Conservation (phyloP, 371 early-diverging fungal species). For the Lichtheimia ramosa region DNA sequence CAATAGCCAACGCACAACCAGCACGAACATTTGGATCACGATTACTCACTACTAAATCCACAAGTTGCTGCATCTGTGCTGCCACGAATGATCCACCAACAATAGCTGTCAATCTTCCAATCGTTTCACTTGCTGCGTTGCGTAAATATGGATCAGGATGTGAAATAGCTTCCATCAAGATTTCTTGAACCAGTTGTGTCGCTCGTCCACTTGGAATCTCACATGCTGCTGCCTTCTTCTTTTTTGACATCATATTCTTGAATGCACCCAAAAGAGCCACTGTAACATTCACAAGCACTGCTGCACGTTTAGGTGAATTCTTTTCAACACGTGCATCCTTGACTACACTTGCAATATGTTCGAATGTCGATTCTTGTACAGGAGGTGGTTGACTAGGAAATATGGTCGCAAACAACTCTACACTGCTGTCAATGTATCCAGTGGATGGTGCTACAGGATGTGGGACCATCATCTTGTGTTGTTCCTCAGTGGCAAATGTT, state of each 20-base stretch:
- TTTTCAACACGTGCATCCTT: constrained; percentile 67
- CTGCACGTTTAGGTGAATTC: constrained; percentile 74
- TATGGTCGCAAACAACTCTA: constrained; percentile 74
- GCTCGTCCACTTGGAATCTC: constrained; percentile 50
- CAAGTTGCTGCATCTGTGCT: constrained; percentile 78
- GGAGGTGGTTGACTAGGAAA: constrained; percentile 62
- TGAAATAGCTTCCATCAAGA: constrained; percentile 66
- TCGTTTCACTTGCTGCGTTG: constrained; percentile 76
- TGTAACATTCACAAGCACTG: constrained; percentile 80
- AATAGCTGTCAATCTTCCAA: constrained; percentile 81
- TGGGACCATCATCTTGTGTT: constrained; percentile 13
- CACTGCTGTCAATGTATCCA: constrained; percentile 41
- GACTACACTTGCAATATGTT: constrained; percentile 68
- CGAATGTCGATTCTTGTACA: constrained; percentile 77
- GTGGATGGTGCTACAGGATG: constrained; percentile 43
- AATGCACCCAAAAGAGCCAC: constrained; percentile 70
- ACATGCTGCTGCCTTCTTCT: constrained; percentile 25
- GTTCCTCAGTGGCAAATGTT: constrained; percentile 24
- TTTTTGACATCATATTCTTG: constrained; percentile 55
- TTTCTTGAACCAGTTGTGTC: constrained; percentile 53
- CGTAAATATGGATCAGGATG: constrained; percentile 76
- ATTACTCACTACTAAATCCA: constrained; percentile 86
- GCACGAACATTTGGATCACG: constrained; percentile 94
- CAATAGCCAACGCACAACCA: constrained; percentile 88
- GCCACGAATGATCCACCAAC: constrained; percentile 77